Conservation (phyloP, 2,329 filamentous ascomycete species). For the Nemania serpens region DNA sequence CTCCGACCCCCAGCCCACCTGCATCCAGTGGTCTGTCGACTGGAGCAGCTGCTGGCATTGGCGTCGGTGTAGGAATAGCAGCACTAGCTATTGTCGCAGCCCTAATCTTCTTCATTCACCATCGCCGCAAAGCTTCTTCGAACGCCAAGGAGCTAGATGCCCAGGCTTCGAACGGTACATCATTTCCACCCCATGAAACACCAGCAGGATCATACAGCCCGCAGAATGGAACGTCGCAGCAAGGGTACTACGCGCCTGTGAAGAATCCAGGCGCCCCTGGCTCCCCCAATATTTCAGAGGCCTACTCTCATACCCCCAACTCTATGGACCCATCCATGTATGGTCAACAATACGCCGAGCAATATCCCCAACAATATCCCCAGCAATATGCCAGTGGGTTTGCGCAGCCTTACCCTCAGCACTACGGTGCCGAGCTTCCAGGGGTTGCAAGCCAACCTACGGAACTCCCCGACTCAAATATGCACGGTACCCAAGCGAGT, state of each 20-base stretch:
- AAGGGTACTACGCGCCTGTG: slow-evolving; percentile 34
- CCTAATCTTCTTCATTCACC: slow-evolving; percentile 36
- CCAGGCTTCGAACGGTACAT: neutral
- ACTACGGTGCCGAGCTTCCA: slow-evolving; percentile 31
- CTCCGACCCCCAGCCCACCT: neutral
- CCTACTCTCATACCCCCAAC: slow-evolving; percentile 19
- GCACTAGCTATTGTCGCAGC: slow-evolving; percentile 31
- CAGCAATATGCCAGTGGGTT: slow-evolving; percentile 29
- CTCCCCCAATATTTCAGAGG: slow-evolving; percentile 16
- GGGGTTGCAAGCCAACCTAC: slow-evolving; percentile 19
- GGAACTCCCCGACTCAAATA: slow-evolving; percentile 20
- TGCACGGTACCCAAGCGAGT: slow-evolving; percentile 2
- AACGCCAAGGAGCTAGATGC: slow-evolving; percentile 6
- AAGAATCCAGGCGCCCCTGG: slow-evolving; percentile 28
- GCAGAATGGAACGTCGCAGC: slow-evolving; percentile 18
- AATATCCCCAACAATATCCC: slow-evolving; percentile 22
- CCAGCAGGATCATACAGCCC: slow-evolving; percentile 9
- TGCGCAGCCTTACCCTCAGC: slow-evolving; percentile 28
- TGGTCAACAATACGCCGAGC: slow-evolving; percentile 24
- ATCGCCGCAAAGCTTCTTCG: slow-evolving; percentile 34
- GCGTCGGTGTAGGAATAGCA: slow-evolving; percentile 39
- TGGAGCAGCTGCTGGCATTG: slow-evolving; percentile 44
- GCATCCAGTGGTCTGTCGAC: slow-evolving; percentile 32
- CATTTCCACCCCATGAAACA: slow-evolving; percentile 18
- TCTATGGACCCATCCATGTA: slow-evolving; percentile 20